A percentile compares a stretch with the other conserved stretches of the same genome.
Conservation (phyloP, 768 basidiomycete genomes). For the Termitomyces sp. region DNA sequence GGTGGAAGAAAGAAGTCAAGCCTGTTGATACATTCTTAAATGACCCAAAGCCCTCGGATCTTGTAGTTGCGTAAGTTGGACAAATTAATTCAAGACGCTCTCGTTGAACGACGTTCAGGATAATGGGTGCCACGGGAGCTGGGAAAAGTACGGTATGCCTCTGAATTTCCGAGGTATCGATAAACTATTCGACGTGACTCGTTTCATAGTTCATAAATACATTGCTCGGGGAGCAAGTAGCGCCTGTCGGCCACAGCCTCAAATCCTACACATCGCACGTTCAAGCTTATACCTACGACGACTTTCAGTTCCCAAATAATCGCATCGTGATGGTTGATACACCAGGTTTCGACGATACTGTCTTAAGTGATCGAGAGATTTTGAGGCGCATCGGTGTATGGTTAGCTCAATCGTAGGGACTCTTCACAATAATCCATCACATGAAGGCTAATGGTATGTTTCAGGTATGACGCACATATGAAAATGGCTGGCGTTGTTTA, state of each 20-base stretch:
- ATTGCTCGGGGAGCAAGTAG: conserved; percentile 7
- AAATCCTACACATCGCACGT: conserved; percentile 19
- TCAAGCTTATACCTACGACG: conserved; percentile 9
- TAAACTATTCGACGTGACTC: neutral
- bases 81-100: neutral
- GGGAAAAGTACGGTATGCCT: conserved; percentile 24
- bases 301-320: conserved; percentile 6
- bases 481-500: conserved; percentile 15
- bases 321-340: conserved; percentile 20
- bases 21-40: conserved; percentile 3
- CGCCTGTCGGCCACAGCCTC: conserved; percentile 17
- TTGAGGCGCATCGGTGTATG: conserved; percentile 19
- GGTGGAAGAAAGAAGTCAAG: conserved; percentile 7
- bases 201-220: conserved; percentile 16
- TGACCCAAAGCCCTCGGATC: conserved; percentile 10
- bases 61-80: conserved; percentile 17
- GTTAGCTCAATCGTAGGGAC: conserved; percentile 18
- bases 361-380: conserved; percentile 16
- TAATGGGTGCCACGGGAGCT: conserved; percentile 25
- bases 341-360: conserved; percentile 21
- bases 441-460: neutral
- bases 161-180: neutral
- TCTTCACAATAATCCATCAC: neutral
- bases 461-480: conserved; percentile 12
- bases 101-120: conserved; percentile 4